Evolutionary conservation across 768 basidiomycete genomes (phyloP), one percentile per base, ranked within the genome.

Genomic region (Hortiboletus campestris): DNA sequence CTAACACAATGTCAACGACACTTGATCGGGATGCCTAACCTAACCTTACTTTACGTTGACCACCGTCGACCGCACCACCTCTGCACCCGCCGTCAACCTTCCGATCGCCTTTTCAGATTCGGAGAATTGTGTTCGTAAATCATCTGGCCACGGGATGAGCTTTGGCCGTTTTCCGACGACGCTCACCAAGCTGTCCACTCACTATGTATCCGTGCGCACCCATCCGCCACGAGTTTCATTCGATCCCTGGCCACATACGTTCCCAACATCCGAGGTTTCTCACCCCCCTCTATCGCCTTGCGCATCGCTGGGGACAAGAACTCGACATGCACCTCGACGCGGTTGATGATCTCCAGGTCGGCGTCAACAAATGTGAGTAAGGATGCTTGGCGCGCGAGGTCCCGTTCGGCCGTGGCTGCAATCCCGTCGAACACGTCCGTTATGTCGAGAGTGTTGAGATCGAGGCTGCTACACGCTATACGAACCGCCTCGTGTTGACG

Each of bases 171-270:
- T 28, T 14, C 22, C n/a, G 3, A 42, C n/a, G 4, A 42, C 19
- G 8, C 20, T 44, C 32, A 19, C 4, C 11, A 2, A 34, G 14
- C 3, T 4, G 17, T 32, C 47, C 22, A 74, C 81, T 39, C 55
- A 88, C 89, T 82, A 75, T 92, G 87, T 25, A 86, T 84, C 46
- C 79, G 78, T 16, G 74, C 65, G 72, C 89, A 91, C 4, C 80
- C 83, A 16, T 87, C 87, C 3, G 84, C 88, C 1, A 94, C 91
- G 66, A 88, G 81, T 62, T 77, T 80, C 91, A 94, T 94, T 74
- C 86, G 90, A 47, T 76, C 81, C 60, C 77, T 80, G 16, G 86
- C 86, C 25, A 94, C 89, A 69, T 92, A 94, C 67, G 90, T 89
- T 12, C 86, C 89, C 39, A 94, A 70, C 12, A 86, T 88, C 43